Evolutionary conservation across 139 green algal species (phyloP), one percentile per base, ranked within the genome.

Genomic region (Picochlorum costavermella): DNA sequence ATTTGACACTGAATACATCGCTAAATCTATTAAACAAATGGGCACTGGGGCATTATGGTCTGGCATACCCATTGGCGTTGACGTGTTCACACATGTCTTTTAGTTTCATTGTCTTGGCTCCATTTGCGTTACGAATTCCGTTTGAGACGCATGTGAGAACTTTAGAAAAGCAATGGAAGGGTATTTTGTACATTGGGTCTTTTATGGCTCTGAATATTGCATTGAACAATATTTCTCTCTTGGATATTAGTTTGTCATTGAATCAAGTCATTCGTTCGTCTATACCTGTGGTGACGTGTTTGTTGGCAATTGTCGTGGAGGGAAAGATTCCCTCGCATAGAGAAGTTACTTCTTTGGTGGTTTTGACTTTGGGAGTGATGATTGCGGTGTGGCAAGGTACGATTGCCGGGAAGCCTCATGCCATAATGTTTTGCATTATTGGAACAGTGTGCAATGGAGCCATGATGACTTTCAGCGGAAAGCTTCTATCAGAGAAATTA

Each of bases 201-300:
- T 83, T 81, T 63, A 78, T 87, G 73, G 73, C 73, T 3, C 33
- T 70, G 44, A 87, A 87, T 64, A 81, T 87, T 4, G 66, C 70
- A 12, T 63, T 86, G 17, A 86, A 83, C 69, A 87, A 87, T 70
- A 30, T 81, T 36, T 67, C 29, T 16, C 61, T 87, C 12, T 63
- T 84, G 2, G 67, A 76, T 12, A 79, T 87, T 13, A 64, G 48
- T 6, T 70, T 87, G 9, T 73, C 73, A 8, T 62, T 86, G 9
- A 87, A 87, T 64, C 81, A 87, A 51, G 71, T 87, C 49, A 84
- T 83, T 50, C 67, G 78, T 65, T 78, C 79, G 3, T 63, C 72
- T 29, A 83, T 87, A 48, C 81, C 81, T 2, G 79, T 84, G 28
- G 43, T 83, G 2, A 80, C 69, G 11, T 82, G 76, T 17, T 2